Conservation (phyloP, 176 grass and related monocot genomes). For the Elaeis guineensis region DNA sequence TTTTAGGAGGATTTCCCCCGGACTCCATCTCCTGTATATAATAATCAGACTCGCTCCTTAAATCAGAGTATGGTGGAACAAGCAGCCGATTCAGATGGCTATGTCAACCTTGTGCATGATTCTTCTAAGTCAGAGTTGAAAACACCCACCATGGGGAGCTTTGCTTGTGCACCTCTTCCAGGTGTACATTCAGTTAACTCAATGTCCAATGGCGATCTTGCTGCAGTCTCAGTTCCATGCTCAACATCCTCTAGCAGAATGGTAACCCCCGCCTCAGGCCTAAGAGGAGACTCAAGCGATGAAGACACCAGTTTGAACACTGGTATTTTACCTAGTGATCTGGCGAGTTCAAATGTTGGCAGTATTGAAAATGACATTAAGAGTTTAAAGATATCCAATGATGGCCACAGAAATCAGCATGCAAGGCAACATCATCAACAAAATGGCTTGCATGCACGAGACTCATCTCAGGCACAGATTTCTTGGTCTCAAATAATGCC, state of each 20-base stretch:
- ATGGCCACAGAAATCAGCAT: slow-evolving; percentile 9
- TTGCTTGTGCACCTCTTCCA: slow-evolving; percentile 5
- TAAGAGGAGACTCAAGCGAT: slow-evolving; percentile 25
- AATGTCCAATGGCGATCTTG: slow-evolving; percentile 6
- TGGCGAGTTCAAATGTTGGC: slow-evolving; percentile 30
- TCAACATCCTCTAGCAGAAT: slow-evolving; percentile 38
- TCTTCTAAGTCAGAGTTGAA: slow-evolving; percentile 37
- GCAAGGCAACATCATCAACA: not conserved
- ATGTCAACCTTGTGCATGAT: slow-evolving; percentile 28
- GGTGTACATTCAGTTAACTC: slow-evolving; percentile 21
- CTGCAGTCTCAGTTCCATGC: slow-evolving; percentile 8
- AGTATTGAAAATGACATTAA: slow-evolving; percentile 36
- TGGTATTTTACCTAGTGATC: slow-evolving; percentile 17
- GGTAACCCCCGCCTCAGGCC: slow-evolving; percentile 14
- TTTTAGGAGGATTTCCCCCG: slow-evolving; percentile 51
- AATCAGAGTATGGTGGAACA: slow-evolving; percentile 31
- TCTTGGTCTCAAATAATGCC: slow-evolving; percentile 5
- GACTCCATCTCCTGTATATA: slow-evolving; percentile 35
- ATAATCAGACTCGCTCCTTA: slow-evolving; percentile 39
- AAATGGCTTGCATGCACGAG: slow-evolving; percentile 15
- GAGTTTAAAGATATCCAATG: slow-evolving; percentile 37
- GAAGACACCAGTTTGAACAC: slow-evolving; percentile 16
- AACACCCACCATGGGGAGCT: slow-evolving; percentile 10
- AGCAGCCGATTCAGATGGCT: slow-evolving; percentile 18
- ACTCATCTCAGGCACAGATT: slow-evolving; percentile 39